These are phyloP conservation scores for Xylaria castorea DNA, from an alignment of 495 filamentous ascomycete species.

Conservation along the genomic window DNA sequence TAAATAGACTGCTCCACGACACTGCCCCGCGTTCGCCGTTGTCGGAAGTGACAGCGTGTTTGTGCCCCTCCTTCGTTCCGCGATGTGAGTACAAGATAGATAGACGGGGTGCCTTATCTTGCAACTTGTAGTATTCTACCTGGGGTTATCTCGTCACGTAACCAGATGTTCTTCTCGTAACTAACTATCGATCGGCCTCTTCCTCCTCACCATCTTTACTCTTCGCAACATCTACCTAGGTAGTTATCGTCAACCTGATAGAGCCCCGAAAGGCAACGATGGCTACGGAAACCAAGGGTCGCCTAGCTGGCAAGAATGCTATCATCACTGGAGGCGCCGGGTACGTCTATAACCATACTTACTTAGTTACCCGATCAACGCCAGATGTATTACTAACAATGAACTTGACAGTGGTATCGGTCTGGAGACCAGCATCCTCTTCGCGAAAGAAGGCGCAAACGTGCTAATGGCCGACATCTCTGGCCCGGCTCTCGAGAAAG, in stretches of 20 bases:
- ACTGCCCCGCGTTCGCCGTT: constrained; percentile 26
- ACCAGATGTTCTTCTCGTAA: not conserved
- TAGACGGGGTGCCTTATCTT: constrained; percentile 6
- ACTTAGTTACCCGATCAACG: not conserved
- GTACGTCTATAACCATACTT: constrained; percentile 59
- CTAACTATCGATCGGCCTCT: not conserved
- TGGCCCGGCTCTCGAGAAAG: constrained; percentile 70
- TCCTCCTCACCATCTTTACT: not conserved
- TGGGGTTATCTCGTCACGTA: not conserved
- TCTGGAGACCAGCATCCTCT: constrained; percentile 91
- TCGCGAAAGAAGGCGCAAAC: constrained; percentile 86
- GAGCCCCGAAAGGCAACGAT: constrained; percentile 23
- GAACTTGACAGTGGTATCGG: constrained; percentile 77
- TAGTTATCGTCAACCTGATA: not conserved
- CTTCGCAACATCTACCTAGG: not conserved
- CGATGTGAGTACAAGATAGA: not conserved
- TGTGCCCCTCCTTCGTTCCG: constrained; percentile 16
- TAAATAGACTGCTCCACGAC: not conserved
- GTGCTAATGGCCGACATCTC: constrained; percentile 90
- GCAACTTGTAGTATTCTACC: not conserved
- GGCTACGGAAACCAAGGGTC: constrained; percentile 53
- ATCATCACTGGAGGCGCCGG: constrained; percentile 92
- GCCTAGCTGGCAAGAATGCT: constrained; percentile 89
- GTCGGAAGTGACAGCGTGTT: constrained; percentile 19
- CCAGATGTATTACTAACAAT: constrained; percentile 23